Conservation (phyloP, 805 yeast species). For the Teunomyces atbi region DNA sequence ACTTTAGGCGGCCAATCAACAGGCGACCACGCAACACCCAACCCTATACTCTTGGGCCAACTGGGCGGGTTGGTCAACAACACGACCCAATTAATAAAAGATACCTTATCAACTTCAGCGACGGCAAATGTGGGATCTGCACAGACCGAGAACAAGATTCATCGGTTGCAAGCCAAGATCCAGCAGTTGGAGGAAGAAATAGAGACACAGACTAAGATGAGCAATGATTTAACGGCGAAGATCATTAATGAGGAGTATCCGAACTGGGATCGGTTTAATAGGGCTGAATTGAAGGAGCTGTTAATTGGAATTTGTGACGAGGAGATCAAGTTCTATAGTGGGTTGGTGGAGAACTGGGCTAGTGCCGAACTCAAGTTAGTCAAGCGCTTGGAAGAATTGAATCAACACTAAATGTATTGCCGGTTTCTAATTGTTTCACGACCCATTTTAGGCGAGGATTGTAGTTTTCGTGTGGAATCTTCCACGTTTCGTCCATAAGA, state of each 20-base stretch:
- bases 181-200: constrained; percentile 46
- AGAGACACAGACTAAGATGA: constrained; percentile 41
- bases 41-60: constrained; percentile 24
- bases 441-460: neutral
- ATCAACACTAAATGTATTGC: neutral
- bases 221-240: constrained; percentile 44
- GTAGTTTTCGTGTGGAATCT: constrained; percentile 15
- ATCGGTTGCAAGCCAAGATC: constrained; percentile 42
- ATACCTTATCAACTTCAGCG: constrained; percentile 50
- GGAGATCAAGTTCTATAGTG: constrained; percentile 70
- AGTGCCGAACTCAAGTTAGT: constrained; percentile 40
- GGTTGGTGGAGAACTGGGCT: constrained; percentile 69
- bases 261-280: constrained; percentile 76
- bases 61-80: constrained; percentile 38
- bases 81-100: constrained; percentile 46
- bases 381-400: constrained; percentile 12
- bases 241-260: constrained; percentile 52
- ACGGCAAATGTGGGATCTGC: constrained; percentile 40
- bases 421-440: neutral
- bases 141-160: constrained; percentile 43
- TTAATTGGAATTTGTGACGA: constrained; percentile 72
- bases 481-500: constrained; percentile 28
- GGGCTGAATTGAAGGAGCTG: constrained; percentile 70
- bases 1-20: constrained; percentile 17
- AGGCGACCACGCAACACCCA: constrained; percentile 14